Evolutionary conservation across 2,329 filamentous ascomycete species (phyloP).

Genomic region (Claviceps fusiformis): DNA sequence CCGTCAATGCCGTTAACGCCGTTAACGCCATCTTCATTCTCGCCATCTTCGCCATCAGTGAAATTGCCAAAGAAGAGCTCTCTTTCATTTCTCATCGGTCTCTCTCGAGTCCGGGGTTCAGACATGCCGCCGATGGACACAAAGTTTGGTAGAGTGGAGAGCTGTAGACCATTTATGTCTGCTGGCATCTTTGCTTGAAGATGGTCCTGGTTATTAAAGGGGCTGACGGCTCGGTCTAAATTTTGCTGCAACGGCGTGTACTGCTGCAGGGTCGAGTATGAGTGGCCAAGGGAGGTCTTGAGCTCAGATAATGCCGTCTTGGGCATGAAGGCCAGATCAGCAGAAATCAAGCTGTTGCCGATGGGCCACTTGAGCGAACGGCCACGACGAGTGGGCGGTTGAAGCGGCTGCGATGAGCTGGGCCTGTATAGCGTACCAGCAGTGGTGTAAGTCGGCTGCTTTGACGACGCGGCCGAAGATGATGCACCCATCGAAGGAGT

Average conservation of each 20-base stretch:
- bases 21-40: constrained; percentile 13
- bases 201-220: constrained; percentile 16
- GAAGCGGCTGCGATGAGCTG: constrained; percentile 29
- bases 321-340: constrained; percentile 23
- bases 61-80: constrained; percentile 8
- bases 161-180: constrained; percentile 13
- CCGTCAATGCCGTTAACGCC: too few species aligned
- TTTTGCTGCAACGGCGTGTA: constrained; percentile 42
- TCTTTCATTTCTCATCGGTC: constrained; percentile 8
- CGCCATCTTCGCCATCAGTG: constrained; percentile 15
- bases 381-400: constrained; percentile 37
- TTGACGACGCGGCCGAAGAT: constrained; percentile 11
- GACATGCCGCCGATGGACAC: constrained; percentile 7
- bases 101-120: constrained; percentile 6
- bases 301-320: constrained; percentile 22
- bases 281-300: constrained; percentile 9
- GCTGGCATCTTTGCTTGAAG: constrained; percentile 14
- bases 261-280: constrained; percentile 17
- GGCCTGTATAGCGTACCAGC: constrained; percentile 44
- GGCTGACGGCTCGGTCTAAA: constrained; percentile 36
- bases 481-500: constrained; percentile 11
- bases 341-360: constrained; percentile 11
- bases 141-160: constrained; percentile 10
- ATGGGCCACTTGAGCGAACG: constrained; percentile 30
- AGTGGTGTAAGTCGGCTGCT: constrained; percentile 36